Base-by-base conservation (phyloP, 352 stramenopile species). In the Globisporangium takayamanum region DNA sequence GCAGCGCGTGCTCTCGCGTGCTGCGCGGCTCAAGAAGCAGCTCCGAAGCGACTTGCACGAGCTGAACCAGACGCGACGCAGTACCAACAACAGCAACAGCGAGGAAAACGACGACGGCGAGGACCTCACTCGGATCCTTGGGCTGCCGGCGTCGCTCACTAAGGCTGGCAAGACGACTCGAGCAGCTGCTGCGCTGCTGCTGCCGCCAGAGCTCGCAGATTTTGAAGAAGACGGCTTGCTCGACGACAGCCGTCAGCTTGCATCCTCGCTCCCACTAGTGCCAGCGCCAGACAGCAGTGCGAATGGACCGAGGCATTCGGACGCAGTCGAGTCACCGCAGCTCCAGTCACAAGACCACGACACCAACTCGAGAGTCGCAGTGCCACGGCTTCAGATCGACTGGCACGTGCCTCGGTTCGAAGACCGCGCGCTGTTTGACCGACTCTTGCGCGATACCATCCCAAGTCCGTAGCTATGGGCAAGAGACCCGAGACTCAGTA, bases 161-260 rank as follows among this genome's bases (percentile, higher is more conserved):
- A 39, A 36, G 48, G n/a, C 3, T 6, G 3, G 5, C 14, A 20
- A n/a, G 30, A 5, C 2, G 47, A 20, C 25, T 33, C 25, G 5
- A 10, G 22, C 14, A 14, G 2, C 25, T 6, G 7, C 59, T 58
- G 20, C 62, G 55, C 30, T 72, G 64, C 25, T 64, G 5, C 50
- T 78, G 1, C 57, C 62, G 6, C 73, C 74, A 7, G 78, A 88
- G 45, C 64, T 87, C 2, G 74, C 76, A 18, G 78, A 80, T 50
- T 87, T 87, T 25, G 76, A 87, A 62, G 78, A 88, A 55, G 76
- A 84, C 11, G 78, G 76, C 3, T 53, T 88, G 15, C 18, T 50
- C 5, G 25, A 50, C 6, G 36, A 42, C 5, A 22, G 12, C 16
- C 7, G 14, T 16, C 2, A 37, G 1, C n/a, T 10, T 22, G 25